Base-by-base conservation (phyloP, 1,284 basidiomycete genomes). In the Puccinia coronata region DNA sequence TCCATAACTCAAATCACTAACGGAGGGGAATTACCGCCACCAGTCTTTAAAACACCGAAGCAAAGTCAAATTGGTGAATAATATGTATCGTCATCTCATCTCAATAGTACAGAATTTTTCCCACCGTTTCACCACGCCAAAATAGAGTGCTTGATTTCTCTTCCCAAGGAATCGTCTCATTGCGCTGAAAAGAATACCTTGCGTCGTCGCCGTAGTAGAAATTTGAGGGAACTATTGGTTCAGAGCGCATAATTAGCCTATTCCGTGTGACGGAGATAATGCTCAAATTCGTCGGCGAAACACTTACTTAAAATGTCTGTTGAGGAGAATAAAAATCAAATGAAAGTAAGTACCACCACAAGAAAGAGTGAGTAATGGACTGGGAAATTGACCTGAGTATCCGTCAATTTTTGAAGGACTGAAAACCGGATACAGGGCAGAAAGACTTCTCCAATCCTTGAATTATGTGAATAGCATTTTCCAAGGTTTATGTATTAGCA, bases 151-250 rank as follows among this genome's bases (percentile, higher is more conserved):
- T 63, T 8, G 49, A 31, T 73, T 80, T 80, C 31, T 80, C 2
- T 34, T 80, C 70, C 78, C 78, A 80, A 39, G 67, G 34, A 53
- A 80, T 72, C 8, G 78, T 80, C 36, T 80, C 70, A 65, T 80
- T 80, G 3, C 65, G n/a, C 53, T 71, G 57, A 51, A 80, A 80
- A 12, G 78, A 57, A 55, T 80, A 80, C 47, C 78, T 80, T 39
- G 78, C 69, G 59, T 80, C 78, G 53, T 80, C 70, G 63, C 78
- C 78, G 61, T 80, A 80, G 59, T 80, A 80, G 41, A 80, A 80
- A 53, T 80, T 80, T 28, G 78, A 80, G 20, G 78, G 78, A 28
- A 80, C 78, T 80, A 31, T 47, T 12, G 49, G n/a, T 28, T n/a
- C 23, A 25, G 23, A 39, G 3, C 14, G 36, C n/a, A n/a, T 12